Base-by-base conservation (phyloP, 202 grass and related monocot genomes). In the Brachypodium distachyon region DNA sequence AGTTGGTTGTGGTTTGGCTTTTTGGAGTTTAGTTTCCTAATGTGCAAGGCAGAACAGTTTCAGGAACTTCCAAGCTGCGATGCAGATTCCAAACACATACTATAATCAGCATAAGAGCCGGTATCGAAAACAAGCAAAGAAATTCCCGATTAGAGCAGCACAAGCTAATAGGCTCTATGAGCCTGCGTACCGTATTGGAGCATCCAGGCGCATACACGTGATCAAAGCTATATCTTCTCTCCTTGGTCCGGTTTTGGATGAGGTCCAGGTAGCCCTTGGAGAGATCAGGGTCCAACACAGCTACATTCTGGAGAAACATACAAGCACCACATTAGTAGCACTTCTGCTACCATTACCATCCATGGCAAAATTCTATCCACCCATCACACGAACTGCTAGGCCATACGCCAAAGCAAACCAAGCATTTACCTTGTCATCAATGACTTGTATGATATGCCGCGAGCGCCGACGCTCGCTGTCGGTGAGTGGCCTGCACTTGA, bases 251-350 rank as follows among this genome's bases (percentile, higher is more conserved):
- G 85, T 99, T 99, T 76, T 99, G 96, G 51, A 96, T 99, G 54
- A 88, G 85, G 13, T 96, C 92, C 44, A 99, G 89, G 63, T 96
- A 99, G 70, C 94, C 96, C 85, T 99, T 99, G 31, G 96, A 99
- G 28, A 93, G 61, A 88, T 99, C 96, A 81, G 96, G 96, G 77
- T 99, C 96, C 81, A 99, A 70, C 52, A 99, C 92, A 59, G 90
- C 92, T 1, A 99, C 85, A 85, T 82, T 93, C 96, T 99, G 80
- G 59, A 73, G 74, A 48, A 82, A 49, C 61, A 74, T 39, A 67
- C 10, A 56, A 38, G 61, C 71, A 86, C 72, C 61, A 72, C 36
- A 52, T 76, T 76, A 48, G 43, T 65, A 13, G 32, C 21, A 44
- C n/a, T 52, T 23, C n/a, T 23, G n/a, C 49, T 52, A 52, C 21